Evolutionary conservation across 352 stramenopile species (phyloP).

Genomic region (Pythium coloratum): DNA sequence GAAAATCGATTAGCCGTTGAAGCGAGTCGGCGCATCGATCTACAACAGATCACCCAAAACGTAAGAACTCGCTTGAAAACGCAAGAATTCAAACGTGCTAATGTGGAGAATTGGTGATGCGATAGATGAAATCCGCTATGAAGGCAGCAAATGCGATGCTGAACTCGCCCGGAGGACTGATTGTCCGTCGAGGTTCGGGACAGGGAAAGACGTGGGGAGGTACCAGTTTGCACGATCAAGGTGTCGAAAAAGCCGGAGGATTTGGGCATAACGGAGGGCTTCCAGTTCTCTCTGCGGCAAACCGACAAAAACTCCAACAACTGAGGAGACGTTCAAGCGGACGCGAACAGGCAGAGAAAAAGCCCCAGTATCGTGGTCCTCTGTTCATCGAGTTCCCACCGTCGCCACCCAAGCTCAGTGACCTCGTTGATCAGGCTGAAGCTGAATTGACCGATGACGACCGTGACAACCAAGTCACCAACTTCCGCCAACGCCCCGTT

Average conservation of each 20-base stretch:
- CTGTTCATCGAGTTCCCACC: constrained; percentile 27
- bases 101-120: neutral
- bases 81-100: too few relatives aligned
- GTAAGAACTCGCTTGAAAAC: constrained; percentile 24
- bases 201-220: constrained; percentile 1
- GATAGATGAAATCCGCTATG: constrained; percentile 52
- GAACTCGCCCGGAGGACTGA: constrained; percentile 22
- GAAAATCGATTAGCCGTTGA: constrained; percentile 63
- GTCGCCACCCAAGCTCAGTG: constrained; percentile 28
- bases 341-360: neutral
- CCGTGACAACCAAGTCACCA: constrained; percentile 41
- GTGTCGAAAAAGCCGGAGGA: constrained; percentile 12
- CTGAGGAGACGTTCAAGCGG: neutral
- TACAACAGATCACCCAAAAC: constrained; percentile 41
- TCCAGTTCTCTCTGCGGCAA: neutral
- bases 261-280: neutral
- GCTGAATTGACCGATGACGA: constrained; percentile 9
- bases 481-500: constrained; percentile 59
- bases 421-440: constrained; percentile 37
- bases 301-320: neutral
- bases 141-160: constrained; percentile 27
- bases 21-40: constrained; percentile 57
- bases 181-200: constrained; percentile 10
- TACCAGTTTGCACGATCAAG: constrained; percentile 30
- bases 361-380: neutral